phyloP scores from a whole-genome alignment of 208 protist species.

The Histomonas meleagridis region DNA sequence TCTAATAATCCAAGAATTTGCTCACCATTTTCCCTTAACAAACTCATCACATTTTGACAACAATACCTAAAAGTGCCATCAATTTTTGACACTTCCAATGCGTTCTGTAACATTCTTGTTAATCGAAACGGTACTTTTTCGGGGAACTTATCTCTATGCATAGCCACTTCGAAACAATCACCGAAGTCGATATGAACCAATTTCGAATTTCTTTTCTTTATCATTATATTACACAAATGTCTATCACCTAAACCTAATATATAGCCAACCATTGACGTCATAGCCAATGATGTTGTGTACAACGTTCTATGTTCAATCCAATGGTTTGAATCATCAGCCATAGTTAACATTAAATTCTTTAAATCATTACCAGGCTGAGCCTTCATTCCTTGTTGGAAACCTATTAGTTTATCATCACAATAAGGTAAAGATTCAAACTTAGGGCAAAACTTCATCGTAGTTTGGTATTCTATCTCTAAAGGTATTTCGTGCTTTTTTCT shows the following conservation, averaged over 20 bases:
- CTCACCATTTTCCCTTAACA: neutral
- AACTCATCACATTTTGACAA: constrained; percentile 21
- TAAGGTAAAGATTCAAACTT: neutral
- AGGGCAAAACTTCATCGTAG: neutral
- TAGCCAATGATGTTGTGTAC: neutral
- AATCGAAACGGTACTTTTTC: constrained; percentile 38
- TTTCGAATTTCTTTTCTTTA: neutral
- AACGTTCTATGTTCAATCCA: neutral
- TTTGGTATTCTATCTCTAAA: neutral
- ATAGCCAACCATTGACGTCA: constrained; percentile 29
- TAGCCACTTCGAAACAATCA: constrained; percentile 28
- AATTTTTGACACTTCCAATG: constrained; percentile 37
- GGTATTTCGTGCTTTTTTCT: neutral
- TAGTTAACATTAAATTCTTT: neutral
- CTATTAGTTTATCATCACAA: neutral
- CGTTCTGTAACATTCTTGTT: constrained; percentile 18
- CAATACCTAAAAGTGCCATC: constrained; percentile 10
- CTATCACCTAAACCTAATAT: constrained; percentile 32
- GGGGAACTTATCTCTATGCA: neutral
- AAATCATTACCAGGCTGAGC: neutral
- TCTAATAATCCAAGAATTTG: neutral
- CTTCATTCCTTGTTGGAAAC: neutral
- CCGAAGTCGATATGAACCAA: constrained; percentile 34
- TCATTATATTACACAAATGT: constrained; percentile 27
- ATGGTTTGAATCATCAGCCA: neutral